Evolutionary conservation across 176 grass and related monocot genomes (phyloP), one percentile per base, ranked within the genome.

Genomic region (Saccharum officinarum): DNA sequence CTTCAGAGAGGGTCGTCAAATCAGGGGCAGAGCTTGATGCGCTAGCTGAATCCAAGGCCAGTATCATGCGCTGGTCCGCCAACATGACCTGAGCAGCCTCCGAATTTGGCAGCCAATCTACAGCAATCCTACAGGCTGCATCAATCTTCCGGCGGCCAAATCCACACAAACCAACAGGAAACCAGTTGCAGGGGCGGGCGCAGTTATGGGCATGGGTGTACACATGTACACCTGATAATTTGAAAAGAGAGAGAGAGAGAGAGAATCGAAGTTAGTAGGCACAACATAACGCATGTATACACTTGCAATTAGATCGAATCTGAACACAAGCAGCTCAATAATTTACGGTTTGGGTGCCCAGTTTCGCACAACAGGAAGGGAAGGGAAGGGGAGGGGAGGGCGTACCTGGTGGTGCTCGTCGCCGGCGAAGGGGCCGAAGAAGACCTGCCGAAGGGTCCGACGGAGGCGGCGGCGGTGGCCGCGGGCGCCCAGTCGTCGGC

Each of bases 71-170:
- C 64, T 77, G 72, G 1, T 83, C 64, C 38, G 72, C 65, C 38
- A 77, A 88, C 86, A 88, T 88, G 72, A 71, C 73, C 79, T 57
- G 70, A 65, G 7, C 5, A 64, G 18, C 50, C 63, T 71, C 49
- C 65, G 45, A 71, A 78, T n/a, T 82, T 3, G 30, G 61, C 78
- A 44, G 8, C 25, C 3, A 49, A 12, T 80, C 78, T 36, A 37
- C 61, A 82, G 38, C 5, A 44, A 82, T 46, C 45, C 46, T 57
- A 4, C 26, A 70, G 5, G 18, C 38, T 22, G 8, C 20, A 67
- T 41, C 69, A 52, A 75, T 57, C 77, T 23, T 75, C 85, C 77
- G 33, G 68, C 77, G 67, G 44, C 59, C 62, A 81, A 60, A 82
- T 59, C 33, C 55, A 38, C 61, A 72, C 46, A 59, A 76, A 3